Evolutionary conservation across 768 basidiomycete genomes (phyloP).

Genomic region (Paxillus involutus): DNA sequence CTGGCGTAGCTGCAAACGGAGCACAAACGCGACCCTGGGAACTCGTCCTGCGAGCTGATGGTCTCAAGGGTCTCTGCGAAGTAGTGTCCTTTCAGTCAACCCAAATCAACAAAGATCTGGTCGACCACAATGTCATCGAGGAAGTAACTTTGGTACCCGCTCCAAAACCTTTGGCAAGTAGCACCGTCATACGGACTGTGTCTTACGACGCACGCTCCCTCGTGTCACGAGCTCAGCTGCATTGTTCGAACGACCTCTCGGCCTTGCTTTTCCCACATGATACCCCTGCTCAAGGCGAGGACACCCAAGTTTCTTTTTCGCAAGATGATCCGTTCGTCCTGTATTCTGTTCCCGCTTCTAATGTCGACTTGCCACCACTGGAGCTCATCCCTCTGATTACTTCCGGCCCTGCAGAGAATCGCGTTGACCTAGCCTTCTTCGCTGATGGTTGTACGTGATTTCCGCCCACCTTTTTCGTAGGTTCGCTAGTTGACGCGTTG

Average conservation of each 20-base stretch:
- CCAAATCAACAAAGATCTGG: conserved; percentile 22
- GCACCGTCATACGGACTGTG: conserved; percentile 15
- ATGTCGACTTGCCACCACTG: conserved; percentile 40
- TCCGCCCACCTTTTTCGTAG: background rate
- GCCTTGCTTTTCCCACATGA: background rate
- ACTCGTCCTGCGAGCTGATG: conserved; percentile 21
- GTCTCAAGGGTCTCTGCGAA: conserved; percentile 14
- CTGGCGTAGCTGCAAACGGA: conserved; percentile 27
- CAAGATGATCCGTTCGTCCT: background rate
- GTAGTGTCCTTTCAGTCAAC: conserved; percentile 16
- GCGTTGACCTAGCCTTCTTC: conserved; percentile 77
- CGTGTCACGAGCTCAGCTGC: conserved; percentile 16
- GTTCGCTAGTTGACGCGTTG: background rate
- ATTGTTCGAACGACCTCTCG: conserved; percentile 25
- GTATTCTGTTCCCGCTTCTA: background rate
- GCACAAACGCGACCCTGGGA: conserved; percentile 78
- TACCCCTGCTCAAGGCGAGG: background rate
- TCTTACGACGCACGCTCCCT: conserved; percentile 19
- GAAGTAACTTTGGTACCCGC: conserved; percentile 10
- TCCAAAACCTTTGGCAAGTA: conserved; percentile 3
- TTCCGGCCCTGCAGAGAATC: conserved; percentile 63
- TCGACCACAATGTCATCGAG: conserved; percentile 6
- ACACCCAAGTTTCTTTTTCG: conserved; percentile 13
- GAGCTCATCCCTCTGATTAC: conserved; percentile 56
- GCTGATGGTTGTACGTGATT: conserved; percentile 67